phyloP scores from a whole-genome alignment of 768 basidiomycete species.

The Clavaria fumosa region DNA sequence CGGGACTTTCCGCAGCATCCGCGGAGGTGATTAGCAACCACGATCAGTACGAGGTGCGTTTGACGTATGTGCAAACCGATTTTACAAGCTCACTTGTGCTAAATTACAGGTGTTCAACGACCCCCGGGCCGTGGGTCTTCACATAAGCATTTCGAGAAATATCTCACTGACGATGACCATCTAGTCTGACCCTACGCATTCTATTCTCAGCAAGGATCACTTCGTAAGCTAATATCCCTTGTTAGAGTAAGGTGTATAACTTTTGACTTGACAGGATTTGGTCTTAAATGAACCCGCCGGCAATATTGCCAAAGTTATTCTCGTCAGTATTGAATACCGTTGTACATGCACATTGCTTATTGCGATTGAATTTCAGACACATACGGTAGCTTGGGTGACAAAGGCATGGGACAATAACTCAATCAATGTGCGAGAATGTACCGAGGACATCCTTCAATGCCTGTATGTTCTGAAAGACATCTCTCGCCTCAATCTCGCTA shows the following conservation, averaged over 20 bases:
- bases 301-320: slow-evolving; percentile 48
- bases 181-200: slow-evolving; percentile 78
- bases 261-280: slow-evolving; percentile 34
- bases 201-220: slow-evolving; percentile 80
- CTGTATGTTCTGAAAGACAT: slow-evolving; percentile 31
- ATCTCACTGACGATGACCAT: slow-evolving; percentile 3
- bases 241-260: slow-evolving; percentile 1
- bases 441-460: slow-evolving; percentile 51
- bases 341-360: neutral
- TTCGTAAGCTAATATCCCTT: slow-evolving; percentile 36
- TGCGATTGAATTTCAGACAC: slow-evolving; percentile 23
- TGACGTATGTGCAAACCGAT: neutral
- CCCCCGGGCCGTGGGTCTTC: slow-evolving; percentile 45
- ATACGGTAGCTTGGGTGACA: slow-evolving; percentile 52
- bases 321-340: slow-evolving; percentile 26
- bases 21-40: slow-evolving; percentile 64
- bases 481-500: neutral
- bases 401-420: slow-evolving; percentile 72
- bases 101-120: slow-evolving; percentile 53
- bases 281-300: slow-evolving; percentile 79
- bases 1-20: slow-evolving; percentile 44
- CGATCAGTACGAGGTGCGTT: slow-evolving; percentile 54
- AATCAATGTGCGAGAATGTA: slow-evolving; percentile 36
- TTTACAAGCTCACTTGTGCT: neutral
- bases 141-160: slow-evolving; percentile 6